Percentiles rank a stretch among this genome's conserved stretches.
phyloP scores from a whole-genome alignment of 441 rosid genomes.

The Brassica hybrid region DNA sequence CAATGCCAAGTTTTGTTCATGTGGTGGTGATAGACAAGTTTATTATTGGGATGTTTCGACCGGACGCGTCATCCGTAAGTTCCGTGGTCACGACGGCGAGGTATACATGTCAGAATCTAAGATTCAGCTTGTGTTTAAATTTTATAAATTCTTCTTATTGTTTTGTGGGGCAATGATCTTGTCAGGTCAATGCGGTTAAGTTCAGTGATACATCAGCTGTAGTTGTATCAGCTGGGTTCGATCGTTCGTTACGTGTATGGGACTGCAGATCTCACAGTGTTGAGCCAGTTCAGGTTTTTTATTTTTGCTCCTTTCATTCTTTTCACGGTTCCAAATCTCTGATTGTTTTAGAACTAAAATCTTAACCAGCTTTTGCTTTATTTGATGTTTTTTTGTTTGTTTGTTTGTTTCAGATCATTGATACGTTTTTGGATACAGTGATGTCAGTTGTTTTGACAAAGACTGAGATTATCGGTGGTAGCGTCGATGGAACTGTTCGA shows the following conservation, averaged over 20 bases:
- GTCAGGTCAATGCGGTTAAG: conserved; percentile 91
- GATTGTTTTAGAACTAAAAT: not conserved
- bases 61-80: conserved; percentile 88
- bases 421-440: conserved; percentile 83
- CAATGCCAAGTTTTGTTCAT: conserved; percentile 84
- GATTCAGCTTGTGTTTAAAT: not conserved
- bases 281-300: conserved; percentile 99
- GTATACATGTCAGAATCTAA: conserved; percentile 40
- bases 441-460: conserved; percentile 94
- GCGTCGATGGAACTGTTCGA: conserved; percentile 96
- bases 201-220: conserved; percentile 83
- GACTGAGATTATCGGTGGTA: conserved; percentile 92
- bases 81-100: conserved; percentile 94
- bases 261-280: conserved; percentile 95
- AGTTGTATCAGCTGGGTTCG: conserved; percentile 92
- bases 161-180: conserved; percentile 7
- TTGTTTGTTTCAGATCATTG: conserved; percentile 60
- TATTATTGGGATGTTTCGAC: conserved; percentile 97
- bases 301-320: conserved; percentile 31
- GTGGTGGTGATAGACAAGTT: conserved; percentile 93
- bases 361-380: conserved; percentile 1
- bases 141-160: not conserved
- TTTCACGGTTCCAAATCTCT: not conserved
- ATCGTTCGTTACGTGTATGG: conserved; percentile 89
- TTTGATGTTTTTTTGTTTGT: not conserved